Base-by-base conservation (phyloP, 2,329 filamentous ascomycete genomes). In the Metarhizium brunneum region DNA sequence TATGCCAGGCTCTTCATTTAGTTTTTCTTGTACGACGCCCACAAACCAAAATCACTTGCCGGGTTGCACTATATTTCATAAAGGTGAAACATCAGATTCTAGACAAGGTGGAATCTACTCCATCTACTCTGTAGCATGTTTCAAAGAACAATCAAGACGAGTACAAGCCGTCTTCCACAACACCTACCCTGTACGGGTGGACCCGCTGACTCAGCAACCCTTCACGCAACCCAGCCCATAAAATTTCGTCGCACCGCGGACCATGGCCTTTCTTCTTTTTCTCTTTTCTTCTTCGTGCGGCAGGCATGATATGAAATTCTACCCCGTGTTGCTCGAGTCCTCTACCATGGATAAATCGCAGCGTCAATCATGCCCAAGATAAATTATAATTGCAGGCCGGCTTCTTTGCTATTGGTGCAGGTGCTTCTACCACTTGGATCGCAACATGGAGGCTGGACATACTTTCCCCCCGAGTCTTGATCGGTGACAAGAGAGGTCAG, bases 341-440 rank as follows among this genome's bases (percentile, higher is more conserved):
- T 68, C 11, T 69, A 65, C 72, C 74, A 84, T 79, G 77, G 76
- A 79, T 76, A 60, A 61, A 66, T 73, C 73, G 71, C 65, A 84
- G 87, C 85, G 87, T 91, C 87, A 84, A 82, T 87, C 83, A 80
- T 82, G 85, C 83, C 85, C 80, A 81, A 92, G 87, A 89, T 69
- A 59, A 73, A 87, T 75, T 74, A 80, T 79, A 88, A 92, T 92
- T 91, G 87, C 87, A 89, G 76, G 71, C 77, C 73, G 77, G 74
- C 78, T 72, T 74, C 69, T 73, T 73, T 72, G 74, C 75, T 77
- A 76, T 74, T 68, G 68, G 62, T 67, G 62, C 63, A 64, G 57
- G 64, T 64, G 62, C 58, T 63, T 55, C 54, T 61, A 14, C 60
- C 65, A 63, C 63, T 58, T 59, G 60, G 62, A 65, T 64, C 65